These are phyloP conservation scores for Apophysomyces sp. DNA, from an alignment of 371 early-diverging fungal genomes.

Conservation along the genomic window DNA sequence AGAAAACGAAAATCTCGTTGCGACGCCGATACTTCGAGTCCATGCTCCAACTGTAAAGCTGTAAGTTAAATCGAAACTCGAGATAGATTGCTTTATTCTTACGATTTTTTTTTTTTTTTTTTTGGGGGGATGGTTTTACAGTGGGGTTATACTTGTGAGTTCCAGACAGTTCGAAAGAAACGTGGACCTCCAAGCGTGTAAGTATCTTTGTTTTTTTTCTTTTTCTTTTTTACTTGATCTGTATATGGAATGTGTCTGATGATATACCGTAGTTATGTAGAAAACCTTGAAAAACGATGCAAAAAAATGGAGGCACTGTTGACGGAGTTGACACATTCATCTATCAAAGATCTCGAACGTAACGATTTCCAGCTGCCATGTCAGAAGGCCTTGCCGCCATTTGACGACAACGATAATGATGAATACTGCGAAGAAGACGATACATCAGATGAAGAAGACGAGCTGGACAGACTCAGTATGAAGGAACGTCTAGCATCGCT, in stretches of 20 bases:
- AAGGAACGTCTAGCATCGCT: background rate
- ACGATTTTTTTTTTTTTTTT: background rate
- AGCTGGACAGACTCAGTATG: background rate
- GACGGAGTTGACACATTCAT: conserved; percentile 18
- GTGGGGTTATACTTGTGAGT: conserved; percentile 40
- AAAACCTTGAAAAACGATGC: conserved; percentile 29
- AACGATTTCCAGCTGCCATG: conserved; percentile 15
- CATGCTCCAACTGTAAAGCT: conserved; percentile 41
- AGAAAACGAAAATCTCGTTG: conserved; percentile 40
- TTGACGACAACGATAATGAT: background rate
- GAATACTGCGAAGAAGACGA: background rate
- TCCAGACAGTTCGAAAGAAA: conserved; percentile 31
- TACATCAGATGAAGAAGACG: conserved; percentile 7
- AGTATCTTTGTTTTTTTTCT: background rate
- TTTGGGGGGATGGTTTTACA: no score
- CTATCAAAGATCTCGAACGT: conserved; percentile 30
- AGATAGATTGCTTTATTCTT: background rate
- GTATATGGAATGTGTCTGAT: no score
- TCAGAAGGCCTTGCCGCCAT: background rate
- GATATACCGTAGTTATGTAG: conserved; percentile 22
- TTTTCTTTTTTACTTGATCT: background rate
- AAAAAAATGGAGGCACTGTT: conserved; percentile 35
- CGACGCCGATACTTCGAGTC: conserved; percentile 34
- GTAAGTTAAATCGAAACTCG: conserved; percentile 12
- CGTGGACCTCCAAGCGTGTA: conserved; percentile 40